Evolutionary conservation across 345 rosid species (phyloP).

Genomic region (Salix purpurea): DNA sequence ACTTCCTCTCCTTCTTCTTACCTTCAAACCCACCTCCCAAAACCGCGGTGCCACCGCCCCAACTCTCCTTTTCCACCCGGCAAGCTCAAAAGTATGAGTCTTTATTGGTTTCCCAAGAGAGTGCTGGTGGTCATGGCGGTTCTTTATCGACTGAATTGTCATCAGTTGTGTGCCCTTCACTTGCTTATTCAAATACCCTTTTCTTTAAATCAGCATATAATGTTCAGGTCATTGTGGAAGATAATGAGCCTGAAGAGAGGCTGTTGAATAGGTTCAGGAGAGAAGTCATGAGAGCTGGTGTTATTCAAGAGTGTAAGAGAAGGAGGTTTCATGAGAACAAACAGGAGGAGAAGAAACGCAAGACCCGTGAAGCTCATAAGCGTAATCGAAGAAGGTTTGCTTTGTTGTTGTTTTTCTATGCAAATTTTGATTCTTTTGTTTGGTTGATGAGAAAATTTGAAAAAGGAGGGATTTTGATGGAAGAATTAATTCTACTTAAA

Average conservation of each 20-base stretch:
- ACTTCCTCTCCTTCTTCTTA: slow-evolving; percentile 55
- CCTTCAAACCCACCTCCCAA: slow-evolving; percentile 38
- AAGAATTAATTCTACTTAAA: not conserved
- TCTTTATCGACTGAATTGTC: slow-evolving; percentile 42
- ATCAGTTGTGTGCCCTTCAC: slow-evolving; percentile 65
- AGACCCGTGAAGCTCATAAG: slow-evolving; percentile 77
- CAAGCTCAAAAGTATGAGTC: not conserved
- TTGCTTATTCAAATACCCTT: slow-evolving; percentile 63
- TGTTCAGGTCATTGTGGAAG: slow-evolving; percentile 66
- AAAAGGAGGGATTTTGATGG: not conserved
- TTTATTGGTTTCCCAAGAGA: slow-evolving; percentile 31
- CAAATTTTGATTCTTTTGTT: not conserved
- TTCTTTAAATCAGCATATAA: slow-evolving; percentile 65
- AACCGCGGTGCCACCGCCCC: not conserved
- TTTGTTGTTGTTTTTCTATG: not conserved
- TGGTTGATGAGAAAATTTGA: not conserved
- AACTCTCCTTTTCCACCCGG: slow-evolving; percentile 2
- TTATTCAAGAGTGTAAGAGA: slow-evolving; percentile 69
- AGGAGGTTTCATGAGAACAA: slow-evolving; percentile 63
- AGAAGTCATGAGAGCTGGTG: slow-evolving; percentile 74
- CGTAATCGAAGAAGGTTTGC: slow-evolving; percentile 57
- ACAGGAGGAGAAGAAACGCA: slow-evolving; percentile 74
- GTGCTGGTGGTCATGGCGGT: slow-evolving; percentile 5
- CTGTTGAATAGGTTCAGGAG: slow-evolving; percentile 61
- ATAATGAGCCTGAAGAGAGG: slow-evolving; percentile 73